Base-by-base conservation (phyloP, 1,284 basidiomycete genomes). In the Cryptococcus hybrid region DNA sequence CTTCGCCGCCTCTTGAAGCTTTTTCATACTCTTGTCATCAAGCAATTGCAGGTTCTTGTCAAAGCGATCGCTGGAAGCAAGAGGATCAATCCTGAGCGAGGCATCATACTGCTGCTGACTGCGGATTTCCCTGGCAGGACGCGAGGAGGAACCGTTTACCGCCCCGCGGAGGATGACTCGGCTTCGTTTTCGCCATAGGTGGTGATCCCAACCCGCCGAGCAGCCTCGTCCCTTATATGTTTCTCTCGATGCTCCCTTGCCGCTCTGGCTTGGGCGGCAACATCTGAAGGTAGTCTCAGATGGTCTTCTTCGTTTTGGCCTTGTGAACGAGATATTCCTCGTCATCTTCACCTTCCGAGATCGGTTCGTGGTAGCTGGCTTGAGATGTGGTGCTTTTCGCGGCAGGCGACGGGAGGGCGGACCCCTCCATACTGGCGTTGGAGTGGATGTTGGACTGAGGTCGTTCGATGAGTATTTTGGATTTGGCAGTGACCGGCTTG, bases 171-270 rank as follows among this genome's bases (percentile, higher is more conserved):
- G 37, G 49, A 15, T 5, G 48, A 39, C 15, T 51, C 49, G 12
- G 37, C 49, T 38, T 37, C 48, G 5, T 7, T 12, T 24, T 51
- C 37, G 11, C 46, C 51, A 15, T 48, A 39, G 44, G 51, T 40
- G 9, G 56, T 46, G n/a, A 47, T 49, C 30, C 52, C 52, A 36
- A 63, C 64, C 53, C 58, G 42, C 15, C 54, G 59, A 59, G 60
- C 58, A 6, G 67, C 70, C 57, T 73, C 80, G 57, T 85, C 82
- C 68, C 87, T 85, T 52, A 92, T 81, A 76, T 86, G 84, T 68
- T 84, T 84, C 77, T 94, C 89, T 43, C 92, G 85, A 78, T 85
- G 88, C 9, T 88, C 89, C 55, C 89, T 84, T 0, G 91, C 92
- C 0, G 87, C 89, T 61, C 88, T 84, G 3, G 90, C 92, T 51